Base-by-base conservation (phyloP, 345 rosid species). In the Diplotaxis tenuifolia region DNA sequence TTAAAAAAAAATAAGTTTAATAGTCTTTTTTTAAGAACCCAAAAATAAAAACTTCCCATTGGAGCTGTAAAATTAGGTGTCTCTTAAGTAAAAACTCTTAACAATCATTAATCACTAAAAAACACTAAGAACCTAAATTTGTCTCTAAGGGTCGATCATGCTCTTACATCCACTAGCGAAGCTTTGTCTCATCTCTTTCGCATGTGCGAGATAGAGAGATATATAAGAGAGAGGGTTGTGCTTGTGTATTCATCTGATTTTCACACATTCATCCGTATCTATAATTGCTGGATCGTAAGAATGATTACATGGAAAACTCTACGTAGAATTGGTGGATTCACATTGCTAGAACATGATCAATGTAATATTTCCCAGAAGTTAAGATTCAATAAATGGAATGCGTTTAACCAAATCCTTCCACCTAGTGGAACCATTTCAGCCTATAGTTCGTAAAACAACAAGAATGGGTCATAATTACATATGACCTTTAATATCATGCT, bases 81-180 rank as follows among this genome's bases (percentile, higher is more conserved):
- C n/a, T n/a, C n/a, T n/a, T n/a, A n/a, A n/a, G n/a, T n/a, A n/a
- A n/a, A n/a, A n/a, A n/a, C n/a, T n/a, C n/a, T n/a, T n/a, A n/a
- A n/a, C n/a, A n/a, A n/a, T n/a, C n/a, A n/a, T n/a, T n/a, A n/a
- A n/a, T n/a, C n/a, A n/a, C n/a, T n/a, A n/a, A n/a, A n/a, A n/a
- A n/a, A n/a, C n/a, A n/a, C n/a, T n/a, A n/a, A n/a, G n/a, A n/a
- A n/a, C n/a, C n/a, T n/a, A n/a, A n/a, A n/a, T n/a, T n/a, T n/a
- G n/a, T n/a, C n/a, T n/a, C n/a, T n/a, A n/a, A n/a, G n/a, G n/a
- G n/a, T n/a, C n/a, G n/a, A n/a, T n/a, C n/a, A n/a, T n/a, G n/a
- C n/a, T n/a, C n/a, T n/a, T n/a, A n/a, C 66, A 65, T 65, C 78
- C 73, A 75, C 74, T 68, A 61, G 53, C n/a, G 74, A 75, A 75